Evolutionary conservation across 345 rosid genomes (phyloP).

Genomic region (Brassica napus): DNA sequence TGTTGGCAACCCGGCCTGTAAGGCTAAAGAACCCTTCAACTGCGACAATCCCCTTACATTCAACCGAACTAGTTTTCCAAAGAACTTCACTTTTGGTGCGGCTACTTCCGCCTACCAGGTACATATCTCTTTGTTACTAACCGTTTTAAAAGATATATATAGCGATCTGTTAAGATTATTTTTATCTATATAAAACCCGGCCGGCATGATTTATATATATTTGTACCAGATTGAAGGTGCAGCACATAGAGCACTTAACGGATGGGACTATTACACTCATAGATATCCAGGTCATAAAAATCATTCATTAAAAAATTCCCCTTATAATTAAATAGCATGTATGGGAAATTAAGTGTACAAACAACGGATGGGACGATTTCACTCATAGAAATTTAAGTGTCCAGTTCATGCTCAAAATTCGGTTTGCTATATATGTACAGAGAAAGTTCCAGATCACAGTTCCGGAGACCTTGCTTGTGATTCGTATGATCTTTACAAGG

Average conservation of each 20-base stretch:
- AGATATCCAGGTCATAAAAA: background rate
- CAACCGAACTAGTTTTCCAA: background rate
- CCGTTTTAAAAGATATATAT: background rate
- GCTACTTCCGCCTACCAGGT: constrained; percentile 6
- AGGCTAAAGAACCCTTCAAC: constrained; percentile 6
- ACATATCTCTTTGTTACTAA: background rate
- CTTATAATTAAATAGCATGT: background rate
- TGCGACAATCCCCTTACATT: background rate
- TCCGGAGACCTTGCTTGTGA: constrained; percentile 22
- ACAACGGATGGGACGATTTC: background rate
- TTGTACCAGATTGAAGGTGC: background rate
- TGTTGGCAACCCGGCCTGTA: background rate
- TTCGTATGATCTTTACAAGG: constrained; percentile 19
- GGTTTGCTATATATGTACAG: constrained; percentile 2
- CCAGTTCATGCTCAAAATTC: background rate
- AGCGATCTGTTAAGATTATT: background rate
- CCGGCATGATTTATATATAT: background rate
- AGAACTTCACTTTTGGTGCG: constrained; percentile 2
- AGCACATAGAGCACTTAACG: constrained; percentile 5
- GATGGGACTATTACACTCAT: constrained; percentile 8
- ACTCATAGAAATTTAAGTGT: background rate
- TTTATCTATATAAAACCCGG: background rate
- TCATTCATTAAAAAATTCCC: background rate
- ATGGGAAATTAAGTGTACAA: background rate
- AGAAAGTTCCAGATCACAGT: constrained; percentile 5